phyloP scores from a whole-genome alignment of 257 asterid species.

The Solanum tarijense region DNA sequence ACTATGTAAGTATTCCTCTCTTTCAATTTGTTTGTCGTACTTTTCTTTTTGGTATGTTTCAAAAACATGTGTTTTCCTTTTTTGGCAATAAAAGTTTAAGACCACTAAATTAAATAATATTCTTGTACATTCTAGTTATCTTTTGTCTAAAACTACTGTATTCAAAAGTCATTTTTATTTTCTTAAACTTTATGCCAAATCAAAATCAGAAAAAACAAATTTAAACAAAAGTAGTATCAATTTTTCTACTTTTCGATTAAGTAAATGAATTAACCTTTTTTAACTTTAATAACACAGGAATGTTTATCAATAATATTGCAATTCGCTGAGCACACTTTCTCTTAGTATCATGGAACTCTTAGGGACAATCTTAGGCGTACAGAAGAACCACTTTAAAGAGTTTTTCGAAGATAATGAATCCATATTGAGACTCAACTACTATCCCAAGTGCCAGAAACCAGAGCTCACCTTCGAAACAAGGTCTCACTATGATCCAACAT shows the following conservation, averaged over 20 bases:
- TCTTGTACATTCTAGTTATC: neutral
- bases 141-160: too few species aligned
- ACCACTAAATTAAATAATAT: neutral
- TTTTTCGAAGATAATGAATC: too few species aligned
- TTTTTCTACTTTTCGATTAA: neutral
- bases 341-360: neutral
- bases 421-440: neutral
- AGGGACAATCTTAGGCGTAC: neutral
- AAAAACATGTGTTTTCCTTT: constrained; percentile 22
- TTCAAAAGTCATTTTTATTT: neutral
- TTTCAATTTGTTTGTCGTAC: neutral
- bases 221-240: neutral
- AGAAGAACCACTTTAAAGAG: too few species aligned
- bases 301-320: constrained; percentile 56
- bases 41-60: neutral
- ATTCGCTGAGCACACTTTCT: neutral
- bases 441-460: neutral
- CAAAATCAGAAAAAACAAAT: neutral
- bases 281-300: constrained; percentile 20
- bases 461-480: neutral
- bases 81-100: neutral
- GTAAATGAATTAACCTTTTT: neutral
- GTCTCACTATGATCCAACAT: neutral
- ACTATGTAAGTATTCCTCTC: neutral
- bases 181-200: too few species aligned